Conservation (phyloP, 176 grass and related monocot species). For the Oryza australiensis region DNA sequence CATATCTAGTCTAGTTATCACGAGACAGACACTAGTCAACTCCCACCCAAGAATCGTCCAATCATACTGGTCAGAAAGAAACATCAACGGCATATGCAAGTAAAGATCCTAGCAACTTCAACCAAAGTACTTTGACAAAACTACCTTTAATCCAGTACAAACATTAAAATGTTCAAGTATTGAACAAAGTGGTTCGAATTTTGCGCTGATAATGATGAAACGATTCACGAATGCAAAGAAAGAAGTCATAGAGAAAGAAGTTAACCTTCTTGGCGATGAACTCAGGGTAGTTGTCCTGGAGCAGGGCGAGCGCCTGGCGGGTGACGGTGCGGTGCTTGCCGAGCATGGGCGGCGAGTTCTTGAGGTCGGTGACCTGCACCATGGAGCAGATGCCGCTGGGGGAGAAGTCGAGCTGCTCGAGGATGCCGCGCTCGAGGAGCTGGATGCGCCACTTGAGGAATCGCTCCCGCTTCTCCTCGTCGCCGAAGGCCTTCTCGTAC, state of each 20-base stretch:
- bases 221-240: background rate
- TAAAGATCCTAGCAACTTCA: background rate
- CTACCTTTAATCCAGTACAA: background rate
- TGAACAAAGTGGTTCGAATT: background rate
- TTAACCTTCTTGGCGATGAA: constrained; percentile 91
- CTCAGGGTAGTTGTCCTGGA: constrained; percentile 98
- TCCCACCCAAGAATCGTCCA: background rate
- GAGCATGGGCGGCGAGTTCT: constrained; percentile 85
- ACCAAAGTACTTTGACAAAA: background rate
- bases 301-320: constrained; percentile 63
- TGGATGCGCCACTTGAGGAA: constrained; percentile 81
- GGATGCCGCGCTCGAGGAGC: constrained; percentile 73
- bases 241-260: background rate
- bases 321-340: constrained; percentile 91
- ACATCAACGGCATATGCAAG: background rate
- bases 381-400: constrained; percentile 67
- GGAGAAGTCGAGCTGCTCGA: constrained; percentile 63
- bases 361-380: constrained; percentile 97
- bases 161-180: background rate
- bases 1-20: background rate
- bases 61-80: background rate
- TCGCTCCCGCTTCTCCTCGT: constrained; percentile 58
- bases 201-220: background rate
- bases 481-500: constrained; percentile 69
- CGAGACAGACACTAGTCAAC: constrained; percentile 1